Base-by-base conservation (phyloP, 169 alveolate genomes). In the Haemoproteus tartakovskyi region DNA sequence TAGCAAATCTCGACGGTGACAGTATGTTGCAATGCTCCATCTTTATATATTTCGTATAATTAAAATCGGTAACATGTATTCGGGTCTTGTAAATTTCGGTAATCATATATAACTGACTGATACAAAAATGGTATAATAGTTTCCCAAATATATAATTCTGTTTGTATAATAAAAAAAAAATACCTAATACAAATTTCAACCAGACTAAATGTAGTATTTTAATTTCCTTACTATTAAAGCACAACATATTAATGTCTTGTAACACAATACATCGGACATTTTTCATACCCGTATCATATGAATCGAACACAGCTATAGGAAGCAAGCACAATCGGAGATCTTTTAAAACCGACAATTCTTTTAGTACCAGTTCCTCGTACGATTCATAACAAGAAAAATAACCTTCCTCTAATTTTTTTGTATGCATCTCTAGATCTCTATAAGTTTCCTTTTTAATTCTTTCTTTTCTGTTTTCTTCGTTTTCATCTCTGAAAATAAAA, bases 351-450 rank as follows among this genome's bases (percentile, higher is more conserved):
- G 51, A 54, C 24, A 37, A 22, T 36, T 62, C 54, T 5, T 62
- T 40, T 14, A 33, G 37, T 14, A 47, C 3, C 11, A 62, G 29
- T 40, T 67, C 82, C 9, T 54, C 43, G 0, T 27, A 16, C n/a
- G 51, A 59, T 38, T 67, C 82, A 14, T 67, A 67, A 24, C 82
- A 67, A 12, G 82, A 67, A 16, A 67, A 41, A 29, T 41, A 67
- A 1, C 24, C 16, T 2, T 50, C 74, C 18, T 54, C 74, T 4
- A 3, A n/a, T n/a, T n/a, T n/a, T n/a, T n/a, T n/a, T n/a, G n/a
- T n/a, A n/a, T n/a, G n/a, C n/a, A n/a, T n/a, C n/a, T n/a, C n/a
- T n/a, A n/a, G n/a, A n/a, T n/a, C n/a, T n/a, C n/a, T n/a, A n/a
- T n/a, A n/a, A n/a, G n/a, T n/a, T n/a, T n/a, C n/a, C n/a, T n/a